Evolutionary conservation across 1,284 basidiomycete genomes (phyloP), one percentile per base, ranked within the genome.

Genomic region (Ustilago sp.): DNA sequence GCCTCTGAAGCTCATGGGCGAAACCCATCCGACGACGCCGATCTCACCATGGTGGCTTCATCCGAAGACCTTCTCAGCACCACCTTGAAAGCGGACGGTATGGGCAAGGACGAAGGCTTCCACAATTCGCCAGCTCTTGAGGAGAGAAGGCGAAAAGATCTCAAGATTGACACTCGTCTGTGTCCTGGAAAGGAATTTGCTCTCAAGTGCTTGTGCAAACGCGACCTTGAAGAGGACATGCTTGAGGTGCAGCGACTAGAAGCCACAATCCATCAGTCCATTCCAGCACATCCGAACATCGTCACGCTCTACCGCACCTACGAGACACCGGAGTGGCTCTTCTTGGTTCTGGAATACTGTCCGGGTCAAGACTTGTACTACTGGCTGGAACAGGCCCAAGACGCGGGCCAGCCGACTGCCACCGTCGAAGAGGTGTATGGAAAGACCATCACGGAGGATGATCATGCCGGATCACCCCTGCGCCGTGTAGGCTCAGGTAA

Each of bases 251-350:
- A 86, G 55, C 72, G 83, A 11, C 76, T 84, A n/a, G 84, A 86
- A 90, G 95, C 95, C 54, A 94, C 91, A 52, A 94, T 99, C 71
- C 96, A 99, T 87, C 94, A 98, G 86, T 95, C 93, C 34, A 90
- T 99, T 50, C 93, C 92, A 36, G 88, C 91, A 12, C 96, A 99
- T 86, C 90, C 93, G 52, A 97, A 98, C 88, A 96, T 99, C 80
- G 96, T 97, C 79, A 95, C 95, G 19, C 90, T 99, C 34, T 92
- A 98, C 60, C 81, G 86, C 43, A 79, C 80, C 9, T 86, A 84
- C 64, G 93, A 94, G 86, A 94, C 92, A 2, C 88, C 89, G 4
- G 90, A 91, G 59, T 94, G 91, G 91, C 89, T 94, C 0, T 91
- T 94, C 78, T 89, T 94, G 54, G 88, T 94, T 50, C 89, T 94